Evolutionary conservation across 192 early-diverging fungal species (phyloP).

Genomic region (Piromyces sp.): DNA sequence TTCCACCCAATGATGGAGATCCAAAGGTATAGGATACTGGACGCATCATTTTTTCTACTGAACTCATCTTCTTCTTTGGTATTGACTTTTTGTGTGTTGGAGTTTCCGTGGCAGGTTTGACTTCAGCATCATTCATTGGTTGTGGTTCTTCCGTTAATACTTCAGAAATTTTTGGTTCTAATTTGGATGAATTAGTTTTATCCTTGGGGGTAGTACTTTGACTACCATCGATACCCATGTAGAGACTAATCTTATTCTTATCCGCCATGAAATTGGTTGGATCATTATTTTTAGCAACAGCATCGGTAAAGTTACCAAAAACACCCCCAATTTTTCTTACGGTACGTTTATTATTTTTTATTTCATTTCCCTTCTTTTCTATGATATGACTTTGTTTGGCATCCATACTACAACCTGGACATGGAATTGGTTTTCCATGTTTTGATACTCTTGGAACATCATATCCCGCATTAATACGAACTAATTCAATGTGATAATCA

Average conservation of each 20-base stretch:
- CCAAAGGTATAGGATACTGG: neutral
- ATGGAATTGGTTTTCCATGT: neutral
- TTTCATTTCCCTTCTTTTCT: neutral
- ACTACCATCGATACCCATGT: neutral
- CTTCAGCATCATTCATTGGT: neutral
- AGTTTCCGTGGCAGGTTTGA: neutral
- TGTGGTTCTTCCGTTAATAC: neutral
- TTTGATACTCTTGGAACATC: neutral
- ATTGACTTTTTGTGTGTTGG: no score
- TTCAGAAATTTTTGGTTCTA: neutral
- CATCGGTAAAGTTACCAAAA: neutral
- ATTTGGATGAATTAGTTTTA: no score
- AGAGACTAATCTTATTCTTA: neutral
- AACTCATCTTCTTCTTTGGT: neutral
- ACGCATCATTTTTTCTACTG: neutral
- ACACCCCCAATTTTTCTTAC: neutral
- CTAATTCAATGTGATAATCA: neutral
- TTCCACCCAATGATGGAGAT: neutral
- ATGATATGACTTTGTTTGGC: neutral
- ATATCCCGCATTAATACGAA: neutral
- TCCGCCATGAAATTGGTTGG: neutral
- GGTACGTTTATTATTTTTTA: neutral
- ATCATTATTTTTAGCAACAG: neutral
- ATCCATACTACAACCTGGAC: neutral
- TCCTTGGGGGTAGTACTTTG: neutral